phyloP scores from a whole-genome alignment of 148 eudicot species.

The Vaccinium macrocarpon region DNA sequence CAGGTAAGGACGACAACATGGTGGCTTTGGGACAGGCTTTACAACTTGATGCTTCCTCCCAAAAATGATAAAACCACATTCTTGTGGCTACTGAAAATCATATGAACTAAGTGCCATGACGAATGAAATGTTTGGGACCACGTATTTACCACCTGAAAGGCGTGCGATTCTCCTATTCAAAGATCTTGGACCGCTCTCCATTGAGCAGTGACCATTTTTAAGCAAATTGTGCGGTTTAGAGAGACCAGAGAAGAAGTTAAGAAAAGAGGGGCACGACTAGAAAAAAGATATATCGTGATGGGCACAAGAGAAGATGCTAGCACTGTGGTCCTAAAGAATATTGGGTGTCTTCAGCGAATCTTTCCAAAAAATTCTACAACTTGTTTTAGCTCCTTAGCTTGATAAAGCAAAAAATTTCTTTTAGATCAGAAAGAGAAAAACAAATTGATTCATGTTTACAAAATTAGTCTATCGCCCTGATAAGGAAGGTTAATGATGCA shows the following conservation, averaged over 20 bases:
- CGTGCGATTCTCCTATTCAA: no score
- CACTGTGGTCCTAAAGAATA: background rate
- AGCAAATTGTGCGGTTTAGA: background rate
- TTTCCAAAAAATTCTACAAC: background rate
- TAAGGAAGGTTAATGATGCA: background rate
- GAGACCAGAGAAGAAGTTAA: background rate
- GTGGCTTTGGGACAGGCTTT: background rate
- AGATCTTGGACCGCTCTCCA: no score
- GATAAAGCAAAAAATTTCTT: background rate
- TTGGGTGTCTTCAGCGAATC: background rate
- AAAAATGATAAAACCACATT: background rate
- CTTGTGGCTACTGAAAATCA: background rate
- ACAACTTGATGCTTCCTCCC: background rate
- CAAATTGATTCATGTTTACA: background rate
- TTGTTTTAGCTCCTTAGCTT: conserved; percentile 4
- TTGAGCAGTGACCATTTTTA: background rate
- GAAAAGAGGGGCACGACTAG: background rate
- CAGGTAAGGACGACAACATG: background rate
- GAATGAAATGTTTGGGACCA: background rate
- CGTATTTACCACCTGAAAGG: background rate
- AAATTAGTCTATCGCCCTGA: background rate
- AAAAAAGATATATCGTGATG: background rate
- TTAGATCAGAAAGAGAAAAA: background rate
- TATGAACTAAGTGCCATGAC: background rate
- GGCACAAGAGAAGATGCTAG: background rate